Percentiles rank a stretch among this genome's conserved stretches.
Evolutionary conservation across 225 moss, liverwort and hornwort species (phyloP).

Genomic region (Lunularia cruciata): DNA sequence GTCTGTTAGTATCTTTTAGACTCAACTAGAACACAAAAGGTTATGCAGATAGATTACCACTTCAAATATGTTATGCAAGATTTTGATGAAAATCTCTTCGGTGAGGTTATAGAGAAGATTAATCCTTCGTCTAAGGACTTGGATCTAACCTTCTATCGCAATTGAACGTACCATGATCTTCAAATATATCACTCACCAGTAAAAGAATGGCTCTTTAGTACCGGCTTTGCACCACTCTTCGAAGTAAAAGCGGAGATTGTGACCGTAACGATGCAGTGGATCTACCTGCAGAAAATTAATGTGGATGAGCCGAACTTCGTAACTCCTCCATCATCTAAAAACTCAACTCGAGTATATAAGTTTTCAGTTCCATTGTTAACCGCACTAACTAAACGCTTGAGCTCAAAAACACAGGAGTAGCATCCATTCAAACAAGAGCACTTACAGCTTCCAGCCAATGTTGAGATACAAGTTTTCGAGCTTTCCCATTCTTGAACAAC

Average conservation of each 20-base stretch:
- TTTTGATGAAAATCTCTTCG: too few species aligned
- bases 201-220: slow-evolving; percentile 80
- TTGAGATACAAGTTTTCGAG: slow-evolving; percentile 65
- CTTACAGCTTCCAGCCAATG: slow-evolving; percentile 98
- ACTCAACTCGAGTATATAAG: too few species aligned
- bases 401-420: neutral
- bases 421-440: neutral
- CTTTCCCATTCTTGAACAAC: slow-evolving; percentile 68
- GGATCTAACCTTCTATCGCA: too few species aligned
- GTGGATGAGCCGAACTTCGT: too few species aligned
- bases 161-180: too few species aligned
- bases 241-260: slow-evolving; percentile 76
- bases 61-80: too few species aligned
- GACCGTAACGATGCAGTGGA: slow-evolving; percentile 86
- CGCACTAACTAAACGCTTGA: neutral
- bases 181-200: slow-evolving; percentile 49
- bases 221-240: slow-evolving; percentile 59
- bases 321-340: too few species aligned
- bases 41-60: too few species aligned
- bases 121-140: too few species aligned
- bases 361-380: neutral
- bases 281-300: slow-evolving; percentile 58
- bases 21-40: too few species aligned
- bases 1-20: too few species aligned
- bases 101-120: too few species aligned